These are phyloP conservation scores for Mortierella claussenii DNA, from an alignment of 192 early-diverging fungal species.

Conservation along the genomic window DNA sequence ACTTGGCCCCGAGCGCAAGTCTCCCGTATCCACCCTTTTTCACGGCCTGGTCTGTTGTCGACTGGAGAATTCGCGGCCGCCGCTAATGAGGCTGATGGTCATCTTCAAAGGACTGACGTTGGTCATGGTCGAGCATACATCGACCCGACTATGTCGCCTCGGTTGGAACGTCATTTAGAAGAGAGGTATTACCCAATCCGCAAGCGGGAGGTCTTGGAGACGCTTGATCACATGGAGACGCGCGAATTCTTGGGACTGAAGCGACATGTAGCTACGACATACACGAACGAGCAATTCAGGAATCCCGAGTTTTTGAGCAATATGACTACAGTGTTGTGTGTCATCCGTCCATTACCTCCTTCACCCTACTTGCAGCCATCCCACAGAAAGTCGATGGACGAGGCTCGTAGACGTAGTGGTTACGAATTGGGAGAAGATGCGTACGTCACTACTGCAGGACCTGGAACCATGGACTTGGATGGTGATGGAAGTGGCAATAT, in stretches of 20 bases:
- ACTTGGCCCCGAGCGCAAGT: neutral
- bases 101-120: neutral
- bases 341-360: conserved; percentile 14
- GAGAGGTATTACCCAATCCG: conserved; percentile 34
- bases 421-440: neutral
- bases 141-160: conserved; percentile 17
- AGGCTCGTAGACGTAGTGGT: neutral
- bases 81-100: neutral
- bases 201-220: conserved; percentile 27
- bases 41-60: neutral
- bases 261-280: conserved; percentile 6
- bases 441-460: neutral
- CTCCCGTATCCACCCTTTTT: conserved; percentile 40
- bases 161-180: conserved; percentile 21
- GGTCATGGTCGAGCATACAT: conserved; percentile 3
- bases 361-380: neutral
- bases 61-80: neutral
- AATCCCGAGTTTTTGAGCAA: conserved; percentile 43
- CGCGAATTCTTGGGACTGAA: conserved; percentile 29
- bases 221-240: conserved; percentile 33
- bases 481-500: conserved; percentile 1
- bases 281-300: conserved; percentile 41
- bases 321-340: conserved; percentile 28
- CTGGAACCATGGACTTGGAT: conserved; percentile 15
- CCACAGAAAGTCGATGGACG: neutral